Percentiles rank a stretch among this genome's conserved stretches.
phyloP scores from a whole-genome alignment of 176 grass and related monocot species.

The Coix lacrymajobi region DNA sequence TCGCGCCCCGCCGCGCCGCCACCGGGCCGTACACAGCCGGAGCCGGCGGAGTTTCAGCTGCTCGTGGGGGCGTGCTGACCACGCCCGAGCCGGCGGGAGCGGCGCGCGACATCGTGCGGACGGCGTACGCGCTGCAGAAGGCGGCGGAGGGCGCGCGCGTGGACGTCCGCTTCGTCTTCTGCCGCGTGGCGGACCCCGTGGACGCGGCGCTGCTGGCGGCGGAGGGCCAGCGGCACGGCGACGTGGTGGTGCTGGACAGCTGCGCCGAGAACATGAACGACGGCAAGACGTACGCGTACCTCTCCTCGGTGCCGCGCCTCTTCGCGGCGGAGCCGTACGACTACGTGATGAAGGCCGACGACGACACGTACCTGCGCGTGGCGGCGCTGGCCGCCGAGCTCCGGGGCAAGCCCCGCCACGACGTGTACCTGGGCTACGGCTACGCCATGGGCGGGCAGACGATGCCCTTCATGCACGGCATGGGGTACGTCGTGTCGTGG shows the following conservation, averaged over 20 bases:
- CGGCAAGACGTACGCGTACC: conserved; percentile 75
- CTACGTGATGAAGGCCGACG: conserved; percentile 75
- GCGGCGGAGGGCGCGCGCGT: conserved; percentile 10
- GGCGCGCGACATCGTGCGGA: conserved; percentile 56
- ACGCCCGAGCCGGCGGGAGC: conserved; percentile 41
- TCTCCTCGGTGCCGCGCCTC: conserved; percentile 33
- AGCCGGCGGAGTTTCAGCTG: conserved; percentile 44
- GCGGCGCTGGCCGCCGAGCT: conserved; percentile 31
- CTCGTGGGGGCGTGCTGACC: conserved; percentile 66
- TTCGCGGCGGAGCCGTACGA: conserved; percentile 32
- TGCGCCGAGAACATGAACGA: conserved; percentile 81
- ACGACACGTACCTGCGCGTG: conserved; percentile 63
- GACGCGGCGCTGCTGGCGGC: conserved; percentile 43
- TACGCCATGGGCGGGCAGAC: conserved; percentile 42
- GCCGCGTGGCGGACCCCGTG: conserved; percentile 48
- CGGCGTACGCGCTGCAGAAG: conserved; percentile 59
- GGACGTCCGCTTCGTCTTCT: conserved; percentile 79
- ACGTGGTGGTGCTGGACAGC: conserved; percentile 44
- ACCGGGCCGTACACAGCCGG: neutral
- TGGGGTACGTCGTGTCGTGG: conserved; percentile 82
- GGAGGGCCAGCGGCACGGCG: conserved; percentile 44
- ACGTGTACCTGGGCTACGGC: conserved; percentile 66
- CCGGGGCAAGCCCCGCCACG: conserved; percentile 26
- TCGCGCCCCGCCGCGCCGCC: neutral
- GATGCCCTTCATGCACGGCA: conserved; percentile 75